Percentiles rank a stretch among this genome's conserved stretches.
Evolutionary conservation across 805 yeast species (phyloP).

Genomic region (Candida chauliodis): DNA sequence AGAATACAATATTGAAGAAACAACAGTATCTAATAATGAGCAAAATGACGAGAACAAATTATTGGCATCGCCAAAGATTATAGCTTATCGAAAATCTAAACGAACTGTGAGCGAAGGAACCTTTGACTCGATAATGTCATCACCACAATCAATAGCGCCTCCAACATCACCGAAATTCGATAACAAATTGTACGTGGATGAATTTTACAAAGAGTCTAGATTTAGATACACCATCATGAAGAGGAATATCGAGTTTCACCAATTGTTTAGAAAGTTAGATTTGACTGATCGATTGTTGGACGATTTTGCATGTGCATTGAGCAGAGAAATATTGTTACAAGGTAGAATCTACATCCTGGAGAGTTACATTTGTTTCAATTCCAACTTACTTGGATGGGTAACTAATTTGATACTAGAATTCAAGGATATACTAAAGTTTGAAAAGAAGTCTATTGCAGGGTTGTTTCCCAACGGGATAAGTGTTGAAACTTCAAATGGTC

Average conservation of each 20-base stretch:
- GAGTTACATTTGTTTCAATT: conserved; percentile 76
- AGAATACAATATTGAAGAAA: conserved; percentile 3
- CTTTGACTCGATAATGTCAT: conserved; percentile 13
- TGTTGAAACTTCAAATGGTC: conserved; percentile 54
- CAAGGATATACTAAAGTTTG: conserved; percentile 67
- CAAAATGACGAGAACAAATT: neutral
- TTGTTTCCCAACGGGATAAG: conserved; percentile 86
- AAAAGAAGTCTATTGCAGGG: conserved; percentile 82
- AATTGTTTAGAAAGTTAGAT: conserved; percentile 64
- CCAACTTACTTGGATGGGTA: conserved; percentile 87
- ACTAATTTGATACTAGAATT: conserved; percentile 72
- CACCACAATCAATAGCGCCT: conserved; percentile 6
- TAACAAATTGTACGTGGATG: conserved; percentile 51
- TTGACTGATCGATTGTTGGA: conserved; percentile 70
- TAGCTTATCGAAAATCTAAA: conserved; percentile 34
- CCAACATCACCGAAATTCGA: conserved; percentile 26
- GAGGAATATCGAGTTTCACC: conserved; percentile 74
- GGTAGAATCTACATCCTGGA: conserved; percentile 84
- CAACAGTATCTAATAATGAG: neutral
- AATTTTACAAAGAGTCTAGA: conserved; percentile 52
- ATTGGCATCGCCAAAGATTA: conserved; percentile 32
- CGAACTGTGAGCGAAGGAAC: conserved; percentile 31
- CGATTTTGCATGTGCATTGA: conserved; percentile 87
- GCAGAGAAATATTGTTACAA: conserved; percentile 80
- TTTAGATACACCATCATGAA: conserved; percentile 62